Evolutionary conservation across 73 alveolate genomes (phyloP).

Genomic region (Paramecium sonneborni): DNA sequence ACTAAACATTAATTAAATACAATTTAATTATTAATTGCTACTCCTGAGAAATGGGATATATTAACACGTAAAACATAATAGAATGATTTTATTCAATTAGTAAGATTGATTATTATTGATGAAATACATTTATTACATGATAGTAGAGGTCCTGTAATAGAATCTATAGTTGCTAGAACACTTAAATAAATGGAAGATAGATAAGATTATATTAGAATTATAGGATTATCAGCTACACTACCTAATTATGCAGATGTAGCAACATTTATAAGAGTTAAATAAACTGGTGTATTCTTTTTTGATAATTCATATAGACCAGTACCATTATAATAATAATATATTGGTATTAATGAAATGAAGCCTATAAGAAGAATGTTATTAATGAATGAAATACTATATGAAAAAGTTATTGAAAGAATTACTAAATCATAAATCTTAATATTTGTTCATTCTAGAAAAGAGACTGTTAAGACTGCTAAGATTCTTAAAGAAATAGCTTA

Average conservation of each 20-base stretch:
- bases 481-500: slow-evolving; percentile 89
- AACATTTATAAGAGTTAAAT: not conserved
- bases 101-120: slow-evolving; percentile 97
- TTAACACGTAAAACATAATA: slow-evolving; percentile 98
- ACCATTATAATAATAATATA: slow-evolving; percentile 94
- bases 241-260: slow-evolving; percentile 99
- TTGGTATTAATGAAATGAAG: slow-evolving; percentile 99
- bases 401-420: slow-evolving; percentile 95
- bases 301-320: slow-evolving; percentile 99
- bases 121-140: slow-evolving; percentile 99
- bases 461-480: slow-evolving; percentile 98
- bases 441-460: slow-evolving; percentile 99
- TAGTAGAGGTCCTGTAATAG: slow-evolving; percentile 99
- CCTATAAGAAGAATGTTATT: slow-evolving; percentile 97
- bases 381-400: slow-evolving; percentile 98
- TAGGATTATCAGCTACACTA: slow-evolving; percentile 99
- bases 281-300: slow-evolving; percentile 89
- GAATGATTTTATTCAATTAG: slow-evolving; percentile 95
- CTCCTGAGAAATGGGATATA: slow-evolving; percentile 99
- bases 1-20: slow-evolving; percentile 95
- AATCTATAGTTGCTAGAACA: slow-evolving; percentile 99
- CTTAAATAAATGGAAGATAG: slow-evolving; percentile 93
- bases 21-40: slow-evolving; percentile 97
- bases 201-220: slow-evolving; percentile 90
- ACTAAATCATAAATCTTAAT: slow-evolving; percentile 94